phyloP scores from a whole-genome alignment of 169 alveolate species.

The Sarcocystis neurona region DNA sequence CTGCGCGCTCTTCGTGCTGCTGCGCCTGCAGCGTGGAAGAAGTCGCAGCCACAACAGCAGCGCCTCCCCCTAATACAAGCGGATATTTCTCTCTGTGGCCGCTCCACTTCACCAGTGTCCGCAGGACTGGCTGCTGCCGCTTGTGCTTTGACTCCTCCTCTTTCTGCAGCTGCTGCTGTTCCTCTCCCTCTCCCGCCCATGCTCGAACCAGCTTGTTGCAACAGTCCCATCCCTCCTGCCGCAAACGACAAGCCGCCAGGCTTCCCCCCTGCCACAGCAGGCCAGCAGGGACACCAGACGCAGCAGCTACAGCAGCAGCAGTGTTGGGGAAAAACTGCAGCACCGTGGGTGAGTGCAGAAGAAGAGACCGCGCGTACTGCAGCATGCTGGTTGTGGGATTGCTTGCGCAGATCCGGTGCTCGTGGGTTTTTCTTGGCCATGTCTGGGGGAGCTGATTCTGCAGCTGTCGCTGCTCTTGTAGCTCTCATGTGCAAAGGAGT shows the following conservation, averaged over 20 bases:
- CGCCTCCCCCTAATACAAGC: neutral
- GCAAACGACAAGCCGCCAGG: neutral
- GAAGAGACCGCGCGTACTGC: constrained; percentile 81
- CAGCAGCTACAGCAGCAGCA: constrained; percentile 12
- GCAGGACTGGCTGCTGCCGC: no score
- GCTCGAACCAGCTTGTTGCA: neutral
- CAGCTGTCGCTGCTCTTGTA: constrained; percentile 56
- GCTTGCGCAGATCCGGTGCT: constrained; percentile 69
- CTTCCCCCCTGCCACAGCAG: no score
- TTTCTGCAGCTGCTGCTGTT: neutral
- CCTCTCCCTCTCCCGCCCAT: neutral
- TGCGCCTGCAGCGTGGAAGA: constrained; percentile 12
- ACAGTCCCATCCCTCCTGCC: neutral
- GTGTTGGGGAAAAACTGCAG: neutral
- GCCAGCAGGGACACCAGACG: neutral
- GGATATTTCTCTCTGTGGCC: neutral
- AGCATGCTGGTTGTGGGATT: constrained; percentile 87
- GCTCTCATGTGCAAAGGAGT: constrained; percentile 64
- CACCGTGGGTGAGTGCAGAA: constrained; percentile 54
- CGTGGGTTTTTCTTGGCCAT: constrained; percentile 87
- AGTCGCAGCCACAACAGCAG: constrained; percentile 48
- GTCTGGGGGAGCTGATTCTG: constrained; percentile 88
- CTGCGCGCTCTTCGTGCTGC: constrained; percentile 70
- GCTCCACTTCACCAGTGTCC: neutral
- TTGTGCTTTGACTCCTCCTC: neutral